Conservation (phyloP, 805 yeast genomes). For the Candida taoyuanica region DNA sequence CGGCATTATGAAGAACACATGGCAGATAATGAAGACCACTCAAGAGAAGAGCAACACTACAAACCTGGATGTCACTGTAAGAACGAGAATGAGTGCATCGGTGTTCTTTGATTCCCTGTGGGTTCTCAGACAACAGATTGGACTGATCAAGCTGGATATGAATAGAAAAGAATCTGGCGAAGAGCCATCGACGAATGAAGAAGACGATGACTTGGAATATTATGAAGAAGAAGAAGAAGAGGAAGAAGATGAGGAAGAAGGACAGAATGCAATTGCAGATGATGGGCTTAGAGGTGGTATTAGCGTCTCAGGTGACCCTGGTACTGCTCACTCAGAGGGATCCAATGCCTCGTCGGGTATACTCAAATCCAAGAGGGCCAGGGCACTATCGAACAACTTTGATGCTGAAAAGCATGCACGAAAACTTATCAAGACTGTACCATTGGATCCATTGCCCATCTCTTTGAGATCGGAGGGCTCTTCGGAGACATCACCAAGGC, state of each 20-base stretch:
- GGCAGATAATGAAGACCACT: conserved; percentile 78
- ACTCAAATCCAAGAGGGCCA: conserved; percentile 32
- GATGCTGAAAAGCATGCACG: conserved; percentile 72
- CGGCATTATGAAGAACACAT: conserved; percentile 89
- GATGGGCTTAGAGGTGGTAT: background rate
- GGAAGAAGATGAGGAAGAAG: too few relatives aligned
- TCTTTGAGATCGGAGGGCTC: conserved; percentile 15
- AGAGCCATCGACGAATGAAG: conserved; percentile 15
- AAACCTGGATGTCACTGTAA: conserved; percentile 48
- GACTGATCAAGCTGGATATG: conserved; percentile 62
- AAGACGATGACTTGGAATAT: conserved; percentile 26
- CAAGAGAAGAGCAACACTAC: conserved; percentile 41
- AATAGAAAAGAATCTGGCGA: conserved; percentile 15
- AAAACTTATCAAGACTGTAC: conserved; percentile 70
- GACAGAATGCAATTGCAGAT: background rate
- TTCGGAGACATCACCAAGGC: conserved; percentile 14
- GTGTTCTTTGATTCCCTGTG: conserved; percentile 89
- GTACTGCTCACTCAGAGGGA: conserved; percentile 32
- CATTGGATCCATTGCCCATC: conserved; percentile 80
- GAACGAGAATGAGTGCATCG: conserved; percentile 87
- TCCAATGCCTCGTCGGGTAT: conserved; percentile 27
- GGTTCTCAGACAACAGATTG: conserved; percentile 80
- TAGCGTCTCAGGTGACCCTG: conserved; percentile 26
- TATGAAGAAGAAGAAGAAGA: conserved; percentile 21
- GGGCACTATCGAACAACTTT: conserved; percentile 49